Conservation (phyloP, 2,329 filamentous ascomycete species). For the Epichloe uncinata region DNA sequence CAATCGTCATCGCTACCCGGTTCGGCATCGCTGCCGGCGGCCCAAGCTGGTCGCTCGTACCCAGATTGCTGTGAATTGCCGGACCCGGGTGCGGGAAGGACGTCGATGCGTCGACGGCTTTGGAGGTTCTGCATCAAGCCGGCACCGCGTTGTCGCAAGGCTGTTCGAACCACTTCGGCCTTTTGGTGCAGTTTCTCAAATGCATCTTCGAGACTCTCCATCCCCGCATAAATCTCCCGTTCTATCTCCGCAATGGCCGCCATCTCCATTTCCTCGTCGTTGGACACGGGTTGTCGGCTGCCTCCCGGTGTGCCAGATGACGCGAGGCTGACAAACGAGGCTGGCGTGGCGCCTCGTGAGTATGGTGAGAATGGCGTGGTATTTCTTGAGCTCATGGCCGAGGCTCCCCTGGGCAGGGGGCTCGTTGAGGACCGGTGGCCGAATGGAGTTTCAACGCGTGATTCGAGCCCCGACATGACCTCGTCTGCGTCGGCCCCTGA, state of each 20-base stretch:
- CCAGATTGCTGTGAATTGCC: slow-evolving; percentile 31
- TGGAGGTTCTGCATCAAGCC: slow-evolving; percentile 55
- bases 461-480: slow-evolving; percentile 29
- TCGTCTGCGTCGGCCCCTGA: slow-evolving; percentile 66
- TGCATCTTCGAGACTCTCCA: slow-evolving; percentile 88
- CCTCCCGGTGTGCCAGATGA: slow-evolving; percentile 30
- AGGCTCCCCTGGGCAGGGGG: slow-evolving; percentile 28
- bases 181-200: slow-evolving; percentile 83
- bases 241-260: slow-evolving; percentile 82
- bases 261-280: slow-evolving; percentile 91
- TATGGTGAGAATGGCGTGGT: slow-evolving; percentile 37
- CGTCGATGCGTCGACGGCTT: slow-evolving; percentile 43
- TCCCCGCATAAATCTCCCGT: slow-evolving; percentile 81
- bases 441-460: slow-evolving; percentile 41
- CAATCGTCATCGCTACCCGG: slow-evolving; percentile 44
- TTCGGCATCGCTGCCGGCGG: slow-evolving; percentile 30
- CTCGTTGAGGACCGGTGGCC: slow-evolving; percentile 22
- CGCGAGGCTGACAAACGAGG: slow-evolving; percentile 44
- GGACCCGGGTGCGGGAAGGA: slow-evolving; percentile 34
- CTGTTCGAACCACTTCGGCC: slow-evolving; percentile 67
- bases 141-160: slow-evolving; percentile 68
- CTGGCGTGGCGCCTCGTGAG: slow-evolving; percentile 42
- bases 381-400: slow-evolving; percentile 30
- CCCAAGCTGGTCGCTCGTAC: slow-evolving; percentile 29
- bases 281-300: slow-evolving; percentile 52